Evolutionary conservation across 2,329 filamentous ascomycete genomes (phyloP).

Genomic region (Fusarium aywerte): DNA sequence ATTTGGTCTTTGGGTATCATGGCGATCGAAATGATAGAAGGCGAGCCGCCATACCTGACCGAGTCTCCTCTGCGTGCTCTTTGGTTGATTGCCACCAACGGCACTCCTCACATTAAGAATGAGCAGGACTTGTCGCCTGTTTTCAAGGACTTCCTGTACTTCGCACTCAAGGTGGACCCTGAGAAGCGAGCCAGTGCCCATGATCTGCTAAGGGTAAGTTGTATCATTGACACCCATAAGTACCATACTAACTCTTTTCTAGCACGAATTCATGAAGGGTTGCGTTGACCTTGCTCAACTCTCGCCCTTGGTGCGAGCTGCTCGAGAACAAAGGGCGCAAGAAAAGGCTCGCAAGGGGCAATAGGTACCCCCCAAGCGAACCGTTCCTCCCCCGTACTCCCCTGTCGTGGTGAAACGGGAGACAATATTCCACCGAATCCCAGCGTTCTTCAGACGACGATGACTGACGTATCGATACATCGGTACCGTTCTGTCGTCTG

Average conservation of each 20-base stretch:
- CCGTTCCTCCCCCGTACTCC: conserved; percentile 22
- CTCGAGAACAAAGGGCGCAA: conserved; percentile 83
- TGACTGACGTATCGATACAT: conserved; percentile 16
- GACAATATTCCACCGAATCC: conserved; percentile 26
- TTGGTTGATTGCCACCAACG: conserved; percentile 96
- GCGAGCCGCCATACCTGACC: conserved; percentile 95
- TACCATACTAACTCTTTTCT: conserved; percentile 36
- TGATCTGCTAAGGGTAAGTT: conserved; percentile 86
- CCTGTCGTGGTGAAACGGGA: conserved; percentile 14
- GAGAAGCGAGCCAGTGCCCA: conserved; percentile 96
- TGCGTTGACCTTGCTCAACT: conserved; percentile 81
- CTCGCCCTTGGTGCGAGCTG: conserved; percentile 86
- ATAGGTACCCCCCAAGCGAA: conserved; percentile 42
- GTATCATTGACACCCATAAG: conserved; percentile 46
- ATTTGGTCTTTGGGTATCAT: conserved; percentile 99
- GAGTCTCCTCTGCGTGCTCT: conserved; percentile 93
- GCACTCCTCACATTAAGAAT: conserved; percentile 94
- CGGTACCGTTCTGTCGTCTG: conserved; percentile 27
- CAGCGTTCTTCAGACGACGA: conserved; percentile 35
- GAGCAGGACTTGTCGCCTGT: conserved; percentile 82
- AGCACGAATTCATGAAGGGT: conserved; percentile 84
- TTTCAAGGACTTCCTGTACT: conserved; percentile 91
- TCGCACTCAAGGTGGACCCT: conserved; percentile 95
- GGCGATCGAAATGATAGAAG: conserved; percentile 99
- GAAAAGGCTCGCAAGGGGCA: conserved; percentile 79